These are phyloP conservation scores for Podospora fimiseda DNA, from an alignment of 495 filamentous ascomycete species.

Conservation along the genomic window DNA sequence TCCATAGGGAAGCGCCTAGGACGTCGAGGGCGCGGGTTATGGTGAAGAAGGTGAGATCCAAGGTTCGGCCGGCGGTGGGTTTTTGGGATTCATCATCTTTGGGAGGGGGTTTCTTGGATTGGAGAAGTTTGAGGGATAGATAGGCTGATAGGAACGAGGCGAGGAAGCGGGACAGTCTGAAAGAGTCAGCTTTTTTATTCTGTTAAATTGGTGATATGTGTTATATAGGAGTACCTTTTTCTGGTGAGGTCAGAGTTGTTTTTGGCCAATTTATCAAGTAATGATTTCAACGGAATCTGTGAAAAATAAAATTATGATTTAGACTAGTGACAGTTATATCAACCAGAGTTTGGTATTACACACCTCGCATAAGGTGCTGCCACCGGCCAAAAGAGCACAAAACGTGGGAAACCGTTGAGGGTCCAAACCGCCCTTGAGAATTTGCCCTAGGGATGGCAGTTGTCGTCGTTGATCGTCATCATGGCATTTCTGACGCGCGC, in stretches of 20 bases:
- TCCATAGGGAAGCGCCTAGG: conserved; percentile 61
- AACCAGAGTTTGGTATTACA: conserved; percentile 17
- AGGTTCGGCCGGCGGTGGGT: conserved; percentile 61
- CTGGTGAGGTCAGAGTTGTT: conserved; percentile 25
- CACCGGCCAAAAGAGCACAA: conserved; percentile 69
- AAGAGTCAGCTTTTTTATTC: conserved; percentile 2
- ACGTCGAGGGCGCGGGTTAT: conserved; percentile 69
- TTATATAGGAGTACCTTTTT: conserved; percentile 20
- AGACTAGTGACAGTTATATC: no score
- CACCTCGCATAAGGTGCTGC: conserved; percentile 67
- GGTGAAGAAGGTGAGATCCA: conserved; percentile 84
- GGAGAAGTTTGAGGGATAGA: conserved; percentile 42
- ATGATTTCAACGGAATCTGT: conserved; percentile 26
- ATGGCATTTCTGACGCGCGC: conserved; percentile 33
- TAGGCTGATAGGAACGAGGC: conserved; percentile 46
- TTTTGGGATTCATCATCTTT: conserved; percentile 1
- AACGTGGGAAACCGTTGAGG: conserved; percentile 70
- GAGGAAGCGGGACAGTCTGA: conserved; percentile 41
- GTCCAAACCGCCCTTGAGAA: conserved; percentile 42
- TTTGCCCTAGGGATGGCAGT: conserved; percentile 32
- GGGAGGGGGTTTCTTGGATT: conserved; percentile 38
- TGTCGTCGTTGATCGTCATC: conserved; percentile 13
- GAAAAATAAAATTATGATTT: neutral
- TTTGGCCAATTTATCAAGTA: conserved; percentile 19
- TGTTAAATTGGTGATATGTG: neutral